Evolutionary conservation across 106 monocot genomes (phyloP), one percentile per base, ranked within the genome.

Genomic region (Dendrobium huoshanense): DNA sequence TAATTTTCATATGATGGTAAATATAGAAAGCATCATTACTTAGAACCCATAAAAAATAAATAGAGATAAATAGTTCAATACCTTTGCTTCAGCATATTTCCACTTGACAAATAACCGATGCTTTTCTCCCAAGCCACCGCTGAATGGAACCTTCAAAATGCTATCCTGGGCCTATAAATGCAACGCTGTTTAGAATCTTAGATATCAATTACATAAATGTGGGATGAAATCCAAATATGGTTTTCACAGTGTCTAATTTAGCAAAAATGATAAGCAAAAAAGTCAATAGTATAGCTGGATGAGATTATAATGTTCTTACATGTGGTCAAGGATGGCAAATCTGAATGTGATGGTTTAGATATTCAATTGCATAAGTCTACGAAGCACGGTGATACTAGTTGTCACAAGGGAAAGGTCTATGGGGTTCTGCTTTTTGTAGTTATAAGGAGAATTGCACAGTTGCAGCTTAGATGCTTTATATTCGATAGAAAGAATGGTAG

Each of bases 81-180:
- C 91, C 86, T 88, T 88, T 77, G 91, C 88, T 88, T 91, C 91
- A 41, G 73, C 72, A 84, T 82, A 84, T 48, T 88, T 91, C 91
- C 91, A 91, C 81, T 84, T 86, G 43, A 91, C 75, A 82, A 88
- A 88, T 17, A 84, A 76, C 45, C 73, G 81, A 84, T 91, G 86
- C 75, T 90, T 90, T 75, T 68, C 77, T 2, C 83, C 90, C 90
- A 85, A 90, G 20, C 90, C 86, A 41, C 84, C 73, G 13, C 67
- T 70, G 2, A 80, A 75, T 45, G 77, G 83, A 85, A 85, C 79
- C 20, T 82, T 72, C 15, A 72, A 49, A 48, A 89, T 87, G 73
- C 81, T 82, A 20, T 88, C 85, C 47, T 83, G 79, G 45, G 89
- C 89, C 89, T 89, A 73, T 77, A 80, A 10, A 58, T 10, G 75